phyloP scores from a whole-genome alignment of 352 stramenopile species.

The Phytophthora parvispora region DNA sequence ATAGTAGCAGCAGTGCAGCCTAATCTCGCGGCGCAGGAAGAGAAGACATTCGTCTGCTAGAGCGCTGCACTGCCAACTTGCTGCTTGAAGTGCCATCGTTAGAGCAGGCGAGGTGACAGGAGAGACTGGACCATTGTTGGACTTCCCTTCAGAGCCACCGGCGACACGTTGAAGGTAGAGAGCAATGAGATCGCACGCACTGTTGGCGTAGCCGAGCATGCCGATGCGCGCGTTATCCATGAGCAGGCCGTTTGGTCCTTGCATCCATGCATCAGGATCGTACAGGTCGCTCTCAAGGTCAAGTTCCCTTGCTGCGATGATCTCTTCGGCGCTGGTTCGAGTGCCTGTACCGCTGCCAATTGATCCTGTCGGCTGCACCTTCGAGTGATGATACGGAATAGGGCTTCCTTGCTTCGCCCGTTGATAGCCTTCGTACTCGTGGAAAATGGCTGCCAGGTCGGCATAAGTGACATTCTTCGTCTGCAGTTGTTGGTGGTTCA shows the following conservation, averaged over 20 bases:
- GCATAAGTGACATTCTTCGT: constrained; percentile 57
- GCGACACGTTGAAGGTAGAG: constrained; percentile 53
- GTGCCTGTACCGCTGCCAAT: background rate
- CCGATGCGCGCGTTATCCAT: constrained; percentile 82
- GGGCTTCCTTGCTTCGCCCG: constrained; percentile 60
- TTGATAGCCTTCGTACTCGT: constrained; percentile 78
- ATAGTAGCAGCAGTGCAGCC: constrained; percentile 82
- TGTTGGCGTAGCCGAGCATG: constrained; percentile 87
- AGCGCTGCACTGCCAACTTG: constrained; percentile 77
- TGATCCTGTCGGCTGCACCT: constrained; percentile 31
- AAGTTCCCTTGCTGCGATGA: constrained; percentile 64
- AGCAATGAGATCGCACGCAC: constrained; percentile 76
- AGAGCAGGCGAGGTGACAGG: constrained; percentile 41
- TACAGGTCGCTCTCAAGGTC: constrained; percentile 78
- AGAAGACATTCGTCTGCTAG: constrained; percentile 84
- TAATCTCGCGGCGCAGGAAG: constrained; percentile 80
- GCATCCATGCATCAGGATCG: constrained; percentile 61
- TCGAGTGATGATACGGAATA: constrained; percentile 66
- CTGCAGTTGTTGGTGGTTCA: constrained; percentile 77
- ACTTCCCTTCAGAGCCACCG: constrained; percentile 17
- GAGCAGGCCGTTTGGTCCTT: constrained; percentile 57
- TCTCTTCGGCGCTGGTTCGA: constrained; percentile 36
- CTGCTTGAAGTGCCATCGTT: constrained; percentile 55
- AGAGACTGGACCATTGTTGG: constrained; percentile 15
- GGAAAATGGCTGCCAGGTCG: constrained; percentile 68